Evolutionary conservation across 371 early-diverging fungal species (phyloP).

Genomic region (Circinella umbellata): DNA sequence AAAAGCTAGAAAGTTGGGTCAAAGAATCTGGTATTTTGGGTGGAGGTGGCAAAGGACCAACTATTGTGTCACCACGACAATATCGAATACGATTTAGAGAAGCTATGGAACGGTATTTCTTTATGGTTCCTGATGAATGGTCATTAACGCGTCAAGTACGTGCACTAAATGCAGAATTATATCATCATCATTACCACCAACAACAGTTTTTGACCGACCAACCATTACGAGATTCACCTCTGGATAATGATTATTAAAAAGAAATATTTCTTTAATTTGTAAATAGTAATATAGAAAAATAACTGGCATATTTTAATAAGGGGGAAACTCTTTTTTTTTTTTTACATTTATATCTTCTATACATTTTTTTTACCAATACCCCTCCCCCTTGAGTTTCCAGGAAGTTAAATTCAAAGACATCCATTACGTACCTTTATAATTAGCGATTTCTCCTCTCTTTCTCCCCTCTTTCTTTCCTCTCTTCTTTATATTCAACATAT

Average conservation of each 20-base stretch:
- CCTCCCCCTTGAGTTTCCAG: neutral
- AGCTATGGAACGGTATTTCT: conserved; percentile 93
- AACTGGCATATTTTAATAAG: conserved; percentile 2
- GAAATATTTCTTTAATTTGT: conserved; percentile 3
- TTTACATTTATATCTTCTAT: neutral
- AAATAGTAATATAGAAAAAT: conserved; percentile 4
- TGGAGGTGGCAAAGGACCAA: conserved; percentile 89
- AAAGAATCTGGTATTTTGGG: conserved; percentile 90
- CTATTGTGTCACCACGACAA: conserved; percentile 93
- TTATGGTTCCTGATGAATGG: conserved; percentile 78
- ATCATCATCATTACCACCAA: conserved; percentile 28
- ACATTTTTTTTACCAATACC: neutral
- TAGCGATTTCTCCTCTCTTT: too few relatives aligned
- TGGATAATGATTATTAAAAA: neutral
- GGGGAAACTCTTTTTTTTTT: neutral
- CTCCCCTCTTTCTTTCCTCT: too few relatives aligned
- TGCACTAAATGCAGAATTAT: conserved; percentile 15
- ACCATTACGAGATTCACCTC: conserved; percentile 1
- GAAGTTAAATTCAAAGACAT: too few relatives aligned
- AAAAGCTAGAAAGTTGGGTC: conserved; percentile 94
- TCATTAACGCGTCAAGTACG: conserved; percentile 27
- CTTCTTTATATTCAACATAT: too few relatives aligned
- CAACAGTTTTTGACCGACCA: conserved; percentile 11
- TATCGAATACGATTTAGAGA: conserved; percentile 92
- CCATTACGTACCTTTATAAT: too few relatives aligned